Evolutionary conservation across 306 rosid species (phyloP), one percentile per base, ranked within the genome.

Genomic region (Vigna hirtella): DNA sequence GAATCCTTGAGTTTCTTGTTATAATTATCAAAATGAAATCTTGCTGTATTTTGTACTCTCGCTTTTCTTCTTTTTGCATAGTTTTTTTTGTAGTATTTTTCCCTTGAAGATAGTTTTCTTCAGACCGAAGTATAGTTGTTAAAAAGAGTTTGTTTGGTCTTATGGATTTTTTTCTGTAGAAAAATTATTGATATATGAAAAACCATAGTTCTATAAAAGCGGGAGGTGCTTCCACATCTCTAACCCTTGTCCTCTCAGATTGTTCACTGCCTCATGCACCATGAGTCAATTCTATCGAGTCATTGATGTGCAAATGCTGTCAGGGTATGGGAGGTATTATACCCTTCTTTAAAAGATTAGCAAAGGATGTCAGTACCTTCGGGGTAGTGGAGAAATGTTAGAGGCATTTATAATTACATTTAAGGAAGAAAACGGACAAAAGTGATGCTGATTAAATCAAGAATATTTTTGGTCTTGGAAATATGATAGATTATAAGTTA

Each of bases 21-120:
- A 45, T 38, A 59, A 59, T 70, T 47, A 77, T 63, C 66, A 20
- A 36, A 63, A 45, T 30, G 66, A 79, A 76, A 66, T 63, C 36
- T 56, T 51, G 17, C 42, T 56, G 65, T 61, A 14, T 49, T 24
- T 9, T 76, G 55, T 58, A 70, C 38, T 18, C 55, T 62, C 30
- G 63, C 62, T 49, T 81, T 48, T 48, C 20, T 55, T 43, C 5
- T 36, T 13, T 68, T n/a, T 66, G 28, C 7, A 20, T 61, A 24
- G 16, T 53, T 22, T 69, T 30, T 30, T 59, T 79, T 11, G 65
- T 52, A 48, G 36, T 66, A 36, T n/a, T 57, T 62, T 63, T 17
- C 73, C n/a, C 61, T 62, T 71, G 16, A 51, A 61, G 72, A 62
- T 26, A 51, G 16, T 24, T 26, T 43, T 10, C 22, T 57, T 57